A percentile compares a stretch with the other conserved stretches of the same genome.
Evolutionary conservation across 2,329 filamentous ascomycete species (phyloP).

Genomic region (Cytospora schulzeri): DNA sequence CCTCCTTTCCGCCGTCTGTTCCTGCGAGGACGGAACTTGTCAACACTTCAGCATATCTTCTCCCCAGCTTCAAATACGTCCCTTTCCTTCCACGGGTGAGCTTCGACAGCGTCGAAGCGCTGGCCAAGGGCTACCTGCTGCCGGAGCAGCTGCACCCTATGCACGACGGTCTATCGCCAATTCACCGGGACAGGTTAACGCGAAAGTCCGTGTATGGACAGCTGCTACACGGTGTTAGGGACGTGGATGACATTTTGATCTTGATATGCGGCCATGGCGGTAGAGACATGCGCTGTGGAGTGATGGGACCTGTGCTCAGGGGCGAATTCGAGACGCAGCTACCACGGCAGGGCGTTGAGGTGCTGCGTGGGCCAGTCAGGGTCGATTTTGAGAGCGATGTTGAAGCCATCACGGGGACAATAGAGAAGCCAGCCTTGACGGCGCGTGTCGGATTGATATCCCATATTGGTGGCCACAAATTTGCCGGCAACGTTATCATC

Average conservation of each 20-base stretch:
- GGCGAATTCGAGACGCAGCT: conserved; percentile 69
- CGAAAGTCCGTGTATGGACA: conserved; percentile 55
- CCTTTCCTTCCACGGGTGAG: conserved; percentile 67
- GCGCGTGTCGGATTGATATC: conserved; percentile 72
- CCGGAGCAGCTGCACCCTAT: conserved; percentile 63
- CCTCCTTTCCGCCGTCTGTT: conserved; percentile 69
- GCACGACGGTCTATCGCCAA: conserved; percentile 61
- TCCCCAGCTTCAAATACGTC: conserved; percentile 83
- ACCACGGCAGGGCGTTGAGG: conserved; percentile 48
- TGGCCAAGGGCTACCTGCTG: conserved; percentile 68
- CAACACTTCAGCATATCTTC: conserved; percentile 70
- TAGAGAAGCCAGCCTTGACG: conserved; percentile 31
- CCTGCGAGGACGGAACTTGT: conserved; percentile 49
- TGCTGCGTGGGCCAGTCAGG: conserved; percentile 51
- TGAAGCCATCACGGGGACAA: conserved; percentile 31
- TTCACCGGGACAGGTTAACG: conserved; percentile 55
- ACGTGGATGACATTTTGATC: conserved; percentile 70
- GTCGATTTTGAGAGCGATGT: conserved; percentile 38
- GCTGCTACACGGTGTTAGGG: conserved; percentile 58
- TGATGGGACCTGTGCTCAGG: conserved; percentile 73
- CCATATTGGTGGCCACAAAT: conserved; percentile 84
- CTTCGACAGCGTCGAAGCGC: conserved; percentile 55
- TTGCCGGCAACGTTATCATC: conserved; percentile 80
- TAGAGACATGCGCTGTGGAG: conserved; percentile 79
- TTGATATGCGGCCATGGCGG: conserved; percentile 87